Percentiles rank a stretch among this genome's conserved stretches.
Conservation (phyloP, 2,329 filamentous ascomycete genomes). For the Fusarium sp. region DNA sequence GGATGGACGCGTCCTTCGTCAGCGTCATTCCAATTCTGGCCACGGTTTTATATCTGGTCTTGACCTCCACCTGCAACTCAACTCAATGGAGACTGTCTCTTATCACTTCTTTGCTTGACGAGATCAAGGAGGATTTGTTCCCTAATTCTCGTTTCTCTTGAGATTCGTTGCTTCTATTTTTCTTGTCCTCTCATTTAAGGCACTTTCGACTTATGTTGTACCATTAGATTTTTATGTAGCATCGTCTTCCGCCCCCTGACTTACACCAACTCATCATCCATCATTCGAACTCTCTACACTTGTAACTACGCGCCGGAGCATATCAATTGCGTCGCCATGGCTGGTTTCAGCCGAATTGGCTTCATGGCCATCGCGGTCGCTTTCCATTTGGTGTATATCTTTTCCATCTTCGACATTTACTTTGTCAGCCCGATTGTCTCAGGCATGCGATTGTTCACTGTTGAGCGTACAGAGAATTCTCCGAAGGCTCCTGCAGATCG, state of each 20-base stretch:
- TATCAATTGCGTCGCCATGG: slow-evolving; percentile 54
- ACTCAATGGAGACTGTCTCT: slow-evolving; percentile 7
- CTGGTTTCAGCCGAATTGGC: slow-evolving; percentile 71
- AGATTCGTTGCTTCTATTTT: background rate
- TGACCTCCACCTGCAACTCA: slow-evolving; percentile 7
- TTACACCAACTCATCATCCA: slow-evolving; percentile 28
- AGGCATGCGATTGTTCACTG: slow-evolving; percentile 85
- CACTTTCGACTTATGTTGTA: background rate
- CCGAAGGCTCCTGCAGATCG: slow-evolving; percentile 83
- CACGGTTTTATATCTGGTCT: slow-evolving; percentile 34
- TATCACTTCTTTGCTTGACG: background rate
- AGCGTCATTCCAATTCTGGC: slow-evolving; percentile 33
- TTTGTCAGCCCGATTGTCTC: slow-evolving; percentile 97
- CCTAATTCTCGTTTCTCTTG: background rate
- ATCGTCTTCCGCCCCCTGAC: slow-evolving; percentile 26
- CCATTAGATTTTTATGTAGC: background rate
- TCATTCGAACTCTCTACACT: background rate
- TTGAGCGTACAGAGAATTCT: slow-evolving; percentile 66
- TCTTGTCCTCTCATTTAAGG: slow-evolving; percentile 15
- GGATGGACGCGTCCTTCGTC: slow-evolving; percentile 24
- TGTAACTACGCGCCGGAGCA: background rate
- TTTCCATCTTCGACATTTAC: slow-evolving; percentile 98
- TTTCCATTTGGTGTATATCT: slow-evolving; percentile 94
- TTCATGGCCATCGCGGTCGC: slow-evolving; percentile 89
- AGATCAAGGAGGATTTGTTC: background rate